Evolutionary conservation across 2,329 filamentous ascomycete species (phyloP).

Genomic region (Penicillium crustosum): DNA sequence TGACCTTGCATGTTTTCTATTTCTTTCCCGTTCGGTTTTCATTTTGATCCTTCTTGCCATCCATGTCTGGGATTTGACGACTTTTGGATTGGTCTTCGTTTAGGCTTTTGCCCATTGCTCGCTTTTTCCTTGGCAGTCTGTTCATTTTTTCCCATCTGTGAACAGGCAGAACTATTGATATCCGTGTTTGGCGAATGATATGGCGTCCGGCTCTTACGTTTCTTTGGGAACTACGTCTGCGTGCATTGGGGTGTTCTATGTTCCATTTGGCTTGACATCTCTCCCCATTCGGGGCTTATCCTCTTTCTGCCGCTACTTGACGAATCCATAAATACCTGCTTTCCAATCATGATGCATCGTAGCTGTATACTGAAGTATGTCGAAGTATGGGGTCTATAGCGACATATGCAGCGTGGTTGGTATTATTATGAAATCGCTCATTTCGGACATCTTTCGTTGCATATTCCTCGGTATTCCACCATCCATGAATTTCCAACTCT

Average conservation of each 20-base stretch:
- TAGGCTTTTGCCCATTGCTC: constrained; percentile 15
- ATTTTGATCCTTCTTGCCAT: constrained; percentile 14
- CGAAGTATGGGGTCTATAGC: background rate
- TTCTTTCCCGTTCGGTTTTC: constrained; percentile 11
- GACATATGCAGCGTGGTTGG: background rate
- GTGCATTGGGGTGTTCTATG: constrained; percentile 23
- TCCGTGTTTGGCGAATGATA: constrained; percentile 37
- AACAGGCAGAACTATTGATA: constrained; percentile 32
- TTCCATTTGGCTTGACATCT: constrained; percentile 17
- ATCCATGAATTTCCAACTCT: background rate
- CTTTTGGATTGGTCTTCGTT: constrained; percentile 21
- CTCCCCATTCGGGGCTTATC: constrained; percentile 14
- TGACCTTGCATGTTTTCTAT: constrained; percentile 19
- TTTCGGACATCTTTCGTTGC: background rate
- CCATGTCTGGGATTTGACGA: constrained; percentile 21
- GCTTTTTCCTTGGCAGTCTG: constrained; percentile 13
- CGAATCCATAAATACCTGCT: constrained; percentile 25
- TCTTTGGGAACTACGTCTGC: constrained; percentile 23
- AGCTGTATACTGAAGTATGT: background rate
- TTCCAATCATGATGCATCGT: constrained; percentile 6
- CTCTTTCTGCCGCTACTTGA: constrained; percentile 25
- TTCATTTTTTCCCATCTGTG: constrained; percentile 3
- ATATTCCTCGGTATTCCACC: background rate
- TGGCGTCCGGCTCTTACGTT: constrained; percentile 34
- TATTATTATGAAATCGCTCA: background rate